Evolutionary conservation across 345 rosid genomes (phyloP).

Genomic region (Zanthoxylum bungeanum): DNA sequence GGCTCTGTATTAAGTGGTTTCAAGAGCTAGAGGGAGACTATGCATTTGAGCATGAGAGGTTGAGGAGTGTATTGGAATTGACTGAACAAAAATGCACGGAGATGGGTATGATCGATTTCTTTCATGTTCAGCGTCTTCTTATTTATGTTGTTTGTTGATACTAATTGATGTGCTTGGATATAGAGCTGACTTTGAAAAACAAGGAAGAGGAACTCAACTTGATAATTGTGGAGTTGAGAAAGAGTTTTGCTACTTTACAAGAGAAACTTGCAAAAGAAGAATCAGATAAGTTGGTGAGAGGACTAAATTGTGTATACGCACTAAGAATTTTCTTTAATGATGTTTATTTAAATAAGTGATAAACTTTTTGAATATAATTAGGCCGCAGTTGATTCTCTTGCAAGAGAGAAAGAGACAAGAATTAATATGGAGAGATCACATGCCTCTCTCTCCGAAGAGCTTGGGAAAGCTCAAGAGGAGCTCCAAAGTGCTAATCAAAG

Average conservation of each 20-base stretch:
- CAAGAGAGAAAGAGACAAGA: constrained; percentile 76
- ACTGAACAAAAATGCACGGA: constrained; percentile 74
- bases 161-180: constrained; percentile 25
- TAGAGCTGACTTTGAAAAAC: constrained; percentile 69
- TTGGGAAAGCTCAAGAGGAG: constrained; percentile 75
- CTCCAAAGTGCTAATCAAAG: constrained; percentile 89
- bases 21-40: constrained; percentile 88
- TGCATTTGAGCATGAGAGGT: constrained; percentile 76
- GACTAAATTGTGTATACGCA: neutral
- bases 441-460: constrained; percentile 74
- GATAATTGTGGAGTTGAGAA: constrained; percentile 82
- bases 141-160: neutral
- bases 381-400: constrained; percentile 79
- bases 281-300: constrained; percentile 76
- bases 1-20: constrained; percentile 96
- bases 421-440: constrained; percentile 63
- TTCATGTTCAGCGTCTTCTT: neutral
- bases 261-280: constrained; percentile 81
- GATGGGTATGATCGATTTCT: constrained; percentile 50
- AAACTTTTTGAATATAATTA: constrained; percentile 24
- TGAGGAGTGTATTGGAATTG: constrained; percentile 61
- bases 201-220: constrained; percentile 89
- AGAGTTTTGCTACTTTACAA: constrained; percentile 68
- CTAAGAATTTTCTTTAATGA: constrained; percentile 1
- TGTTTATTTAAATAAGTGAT: constrained; percentile 1